Evolutionary conservation across 139 green algal genomes (phyloP), one percentile per base, ranked within the genome.

Genomic region (Chlorella sorokiniana): DNA sequence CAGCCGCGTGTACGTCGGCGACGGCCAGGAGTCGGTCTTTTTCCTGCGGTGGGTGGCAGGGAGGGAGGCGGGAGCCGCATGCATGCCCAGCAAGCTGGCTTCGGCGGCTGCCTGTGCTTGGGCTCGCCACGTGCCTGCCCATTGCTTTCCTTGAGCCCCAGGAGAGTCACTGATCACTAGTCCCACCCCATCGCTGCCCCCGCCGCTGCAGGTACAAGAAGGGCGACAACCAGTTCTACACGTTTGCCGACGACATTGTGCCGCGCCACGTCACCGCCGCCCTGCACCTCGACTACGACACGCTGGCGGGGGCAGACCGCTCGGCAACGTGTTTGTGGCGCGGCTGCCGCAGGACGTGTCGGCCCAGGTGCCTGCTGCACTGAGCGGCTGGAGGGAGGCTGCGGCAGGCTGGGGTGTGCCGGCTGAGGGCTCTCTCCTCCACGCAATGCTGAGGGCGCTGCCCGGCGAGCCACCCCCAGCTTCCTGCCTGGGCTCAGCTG

Each of bases 241-340:
- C 95, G 31, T 98, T 98, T 86, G 97, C 97, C 1, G 96, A 99
- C 86, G 96, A 99, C 85, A 79, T 86, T 5, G 71, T 92, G 23
- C 84, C 94, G 3, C 89, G 97, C 33, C 96, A 97, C 92, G 62
- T 98, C 41, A 96, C 94, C 0, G 70, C 88, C 9, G 69, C 91
- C 29, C 84, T 96, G 64, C 90, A 88, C 33, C 87, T 99, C 23
- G 97, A 99, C 89, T 99, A 98, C 83, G 96, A 99, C 92, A 99
- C 95, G 5, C 81, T 98, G 35, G 93, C 89, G 9, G 91, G 86
- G 31, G 95, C 81, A 8, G 97, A 99, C 89, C 97, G 97, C 99
- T 99, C 86, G 96, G 97, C 68, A 99, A 99, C 88, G 38, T 99
- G 37, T 94, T 90, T 70, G 87, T 99, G 31, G 73, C 88, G 40